These are phyloP conservation scores for Xerocomellus intermedius DNA, from an alignment of 768 basidiomycete species.

Conservation along the genomic window DNA sequence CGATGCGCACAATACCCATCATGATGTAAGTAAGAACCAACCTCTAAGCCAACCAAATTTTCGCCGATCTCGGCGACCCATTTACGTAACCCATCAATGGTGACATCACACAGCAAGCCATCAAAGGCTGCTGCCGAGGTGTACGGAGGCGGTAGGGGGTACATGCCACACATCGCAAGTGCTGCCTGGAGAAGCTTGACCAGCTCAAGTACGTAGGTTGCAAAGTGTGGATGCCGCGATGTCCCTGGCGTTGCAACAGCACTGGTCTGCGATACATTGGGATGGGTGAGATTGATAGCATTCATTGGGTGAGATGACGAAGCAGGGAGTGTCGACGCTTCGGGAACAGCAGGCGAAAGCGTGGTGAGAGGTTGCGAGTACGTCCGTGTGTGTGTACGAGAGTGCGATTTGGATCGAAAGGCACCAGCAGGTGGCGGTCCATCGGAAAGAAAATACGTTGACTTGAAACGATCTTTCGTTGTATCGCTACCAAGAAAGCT, in stretches of 20 bases:
- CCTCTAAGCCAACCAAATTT: constrained; percentile 61
- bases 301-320: constrained; percentile 22
- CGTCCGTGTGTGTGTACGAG: constrained; percentile 29
- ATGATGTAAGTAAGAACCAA: constrained; percentile 18
- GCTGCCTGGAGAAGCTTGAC: constrained; percentile 73
- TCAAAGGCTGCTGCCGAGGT: constrained; percentile 37
- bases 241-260: constrained; percentile 3
- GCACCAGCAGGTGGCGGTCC: constrained; percentile 18
- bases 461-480: constrained; percentile 77
- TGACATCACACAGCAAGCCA: constrained; percentile 76
- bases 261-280: constrained; percentile 16
- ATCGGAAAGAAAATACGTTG: constrained; percentile 62
- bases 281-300: constrained; percentile 12
- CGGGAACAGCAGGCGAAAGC: constrained; percentile 22
- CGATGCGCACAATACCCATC: background rate
- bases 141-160: constrained; percentile 30
- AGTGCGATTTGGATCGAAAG: constrained; percentile 30
- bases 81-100: constrained; percentile 64
- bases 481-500: constrained; percentile 51
- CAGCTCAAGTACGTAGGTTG: constrained; percentile 67
- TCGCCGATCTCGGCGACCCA: constrained; percentile 72
- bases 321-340: constrained; percentile 24
- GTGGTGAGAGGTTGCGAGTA: constrained; percentile 28
- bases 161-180: constrained; percentile 71
- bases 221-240: constrained; percentile 46